Evolutionary conservation across 169 alveolate genomes (phyloP), one percentile per base, ranked within the genome.

Genomic region (Toxoplasma gondii): DNA sequence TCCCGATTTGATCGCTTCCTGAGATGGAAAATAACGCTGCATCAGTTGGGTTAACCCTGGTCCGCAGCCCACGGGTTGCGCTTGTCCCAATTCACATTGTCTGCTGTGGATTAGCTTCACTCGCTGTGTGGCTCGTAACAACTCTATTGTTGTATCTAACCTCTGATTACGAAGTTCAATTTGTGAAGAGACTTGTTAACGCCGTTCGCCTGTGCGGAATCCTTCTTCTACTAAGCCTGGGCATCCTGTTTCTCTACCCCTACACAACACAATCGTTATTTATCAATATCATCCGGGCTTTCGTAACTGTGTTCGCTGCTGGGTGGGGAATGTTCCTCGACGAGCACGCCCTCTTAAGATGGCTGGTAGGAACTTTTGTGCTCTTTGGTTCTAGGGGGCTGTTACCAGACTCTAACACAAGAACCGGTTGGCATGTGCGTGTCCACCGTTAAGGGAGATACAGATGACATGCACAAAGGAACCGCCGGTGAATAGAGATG

Each of bases 281-380:
- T 34, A 27, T n/a, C 45, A 74, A 74, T 49, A 74, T 74, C 84
- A 7, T 74, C 43, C 44, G 84, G 49, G 84, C 49, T 36, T 38
- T 74, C 84, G 44, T 38, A 24, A 74, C 84, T 2, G 45, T 74
- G 22, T 74, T 74, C 34, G 84, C 84, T n/a, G 84, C 34, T 49
- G 41, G 49, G 31, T 74, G 84, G 84, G 84, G 84, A 17, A 74
- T 74, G 84, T 74, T 74, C 45, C 27, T 74, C 45, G 84, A 74
- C 44, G 84, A 74, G 27, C 84, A 74, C 34, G 84, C 84, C 44
- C 41, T 74, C 12, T 16, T 74, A 12, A 74, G 84, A 74, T 74
- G 84, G 84, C 84, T 74, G 84, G 84, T 74, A 74, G 34, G 84
- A 17, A 29, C 27, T 49, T 9, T 49, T 49, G 58, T 0, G 22